Percentiles rank a stretch among this genome's conserved stretches.
Evolutionary conservation across 768 basidiomycete genomes (phyloP).

Genomic region (Phallus indusiatus): DNA sequence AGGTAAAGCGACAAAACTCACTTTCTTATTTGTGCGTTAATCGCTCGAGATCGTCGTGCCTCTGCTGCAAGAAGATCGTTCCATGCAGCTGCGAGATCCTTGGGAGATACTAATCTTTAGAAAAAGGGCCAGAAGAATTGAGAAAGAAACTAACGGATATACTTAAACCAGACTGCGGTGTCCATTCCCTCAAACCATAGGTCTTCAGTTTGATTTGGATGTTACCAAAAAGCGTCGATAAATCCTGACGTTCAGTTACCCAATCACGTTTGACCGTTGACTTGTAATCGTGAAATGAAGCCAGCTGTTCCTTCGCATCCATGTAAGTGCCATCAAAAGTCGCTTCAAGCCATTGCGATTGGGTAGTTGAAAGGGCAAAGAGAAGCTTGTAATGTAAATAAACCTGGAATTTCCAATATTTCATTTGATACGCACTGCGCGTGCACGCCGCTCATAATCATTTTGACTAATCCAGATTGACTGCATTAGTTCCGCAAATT

Average conservation of each 20-base stretch:
- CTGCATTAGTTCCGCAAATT: slow-evolving; percentile 93
- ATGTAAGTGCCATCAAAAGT: slow-evolving; percentile 65
- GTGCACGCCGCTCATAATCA: slow-evolving; percentile 86
- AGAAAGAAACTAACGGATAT: slow-evolving; percentile 34
- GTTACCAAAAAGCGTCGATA: slow-evolving; percentile 82
- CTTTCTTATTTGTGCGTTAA: slow-evolving; percentile 87
- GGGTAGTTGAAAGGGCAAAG: slow-evolving; percentile 53
- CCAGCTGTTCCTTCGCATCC: slow-evolving; percentile 70
- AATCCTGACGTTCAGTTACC: slow-evolving; percentile 84
- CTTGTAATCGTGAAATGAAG: slow-evolving; percentile 72
- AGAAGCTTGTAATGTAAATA: slow-evolving; percentile 40
- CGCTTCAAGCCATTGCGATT: slow-evolving; percentile 58
- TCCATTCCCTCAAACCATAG: slow-evolving; percentile 78
- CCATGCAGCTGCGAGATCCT: slow-evolving; percentile 79
- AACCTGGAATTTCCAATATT: neutral
- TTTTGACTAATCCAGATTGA: slow-evolving; percentile 81
- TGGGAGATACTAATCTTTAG: slow-evolving; percentile 5
- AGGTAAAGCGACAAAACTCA: slow-evolving; percentile 28
- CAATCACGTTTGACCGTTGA: slow-evolving; percentile 76
- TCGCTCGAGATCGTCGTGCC: slow-evolving; percentile 63
- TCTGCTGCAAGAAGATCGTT: slow-evolving; percentile 61
- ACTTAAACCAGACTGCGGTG: slow-evolving; percentile 63
- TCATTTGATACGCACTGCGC: slow-evolving; percentile 37
- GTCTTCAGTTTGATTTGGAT: slow-evolving; percentile 91
- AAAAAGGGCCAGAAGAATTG: neutral